phyloP scores from a whole-genome alignment of 164 flowering plant species.

The Magnolia officinalis region DNA sequence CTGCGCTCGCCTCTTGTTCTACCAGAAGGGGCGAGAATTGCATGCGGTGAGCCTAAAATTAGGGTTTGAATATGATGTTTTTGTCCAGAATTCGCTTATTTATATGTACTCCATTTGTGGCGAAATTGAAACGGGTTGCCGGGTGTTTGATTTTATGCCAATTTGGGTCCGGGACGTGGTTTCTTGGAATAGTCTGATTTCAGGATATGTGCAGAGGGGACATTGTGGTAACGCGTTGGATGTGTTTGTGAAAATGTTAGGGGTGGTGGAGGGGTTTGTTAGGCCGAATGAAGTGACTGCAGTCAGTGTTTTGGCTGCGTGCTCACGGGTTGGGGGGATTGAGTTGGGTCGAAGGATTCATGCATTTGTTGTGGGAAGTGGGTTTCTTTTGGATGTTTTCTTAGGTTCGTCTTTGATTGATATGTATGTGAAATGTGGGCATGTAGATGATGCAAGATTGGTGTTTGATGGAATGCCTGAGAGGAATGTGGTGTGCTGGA shows the following conservation, averaged over 20 bases:
- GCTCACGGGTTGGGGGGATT: constrained; percentile 20
- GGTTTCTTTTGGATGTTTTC: constrained; percentile 20
- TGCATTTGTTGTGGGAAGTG: constrained; percentile 15
- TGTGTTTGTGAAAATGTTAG: constrained; percentile 20
- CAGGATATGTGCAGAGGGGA: constrained; percentile 24
- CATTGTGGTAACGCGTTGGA: constrained; percentile 16
- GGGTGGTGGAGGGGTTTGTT: background rate
- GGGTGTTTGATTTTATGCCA: constrained; percentile 23
- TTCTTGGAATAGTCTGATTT: constrained; percentile 35
- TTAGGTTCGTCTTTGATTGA: constrained; percentile 26
- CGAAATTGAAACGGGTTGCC: constrained; percentile 12
- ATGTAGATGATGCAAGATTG: constrained; percentile 14
- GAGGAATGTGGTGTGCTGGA: constrained; percentile 32
- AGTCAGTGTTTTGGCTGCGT: constrained; percentile 24
- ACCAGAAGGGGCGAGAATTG: constrained; percentile 20
- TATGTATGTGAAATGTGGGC: constrained; percentile 30
- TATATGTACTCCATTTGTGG: constrained; percentile 23
- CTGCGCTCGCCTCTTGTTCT: constrained; percentile 12
- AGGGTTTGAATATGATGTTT: constrained; percentile 26
- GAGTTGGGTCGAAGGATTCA: constrained; percentile 28
- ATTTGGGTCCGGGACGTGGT: constrained; percentile 23
- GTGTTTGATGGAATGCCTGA: constrained; percentile 24
- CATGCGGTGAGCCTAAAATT: constrained; percentile 17
- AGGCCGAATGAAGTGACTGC: constrained; percentile 26
- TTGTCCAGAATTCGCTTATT: constrained; percentile 32